These are phyloP conservation scores for Aspergillus sp. DNA, from an alignment of 2,329 filamentous ascomycete species.

Conservation along the genomic window DNA sequence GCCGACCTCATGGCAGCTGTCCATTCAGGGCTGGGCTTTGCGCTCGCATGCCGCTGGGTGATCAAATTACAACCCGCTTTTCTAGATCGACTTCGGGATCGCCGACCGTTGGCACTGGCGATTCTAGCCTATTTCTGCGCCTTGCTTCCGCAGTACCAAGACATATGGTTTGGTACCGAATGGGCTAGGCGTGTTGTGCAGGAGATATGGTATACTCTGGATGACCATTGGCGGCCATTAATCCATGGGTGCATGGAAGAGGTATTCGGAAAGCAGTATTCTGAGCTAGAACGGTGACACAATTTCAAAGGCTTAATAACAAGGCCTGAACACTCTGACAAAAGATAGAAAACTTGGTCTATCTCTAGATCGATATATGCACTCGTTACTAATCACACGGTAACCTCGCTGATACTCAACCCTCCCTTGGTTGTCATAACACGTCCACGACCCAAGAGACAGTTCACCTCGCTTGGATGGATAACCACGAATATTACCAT, in stretches of 20 bases:
- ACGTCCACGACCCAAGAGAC: conserved; percentile 18
- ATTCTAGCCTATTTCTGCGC: conserved; percentile 61
- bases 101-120: conserved; percentile 51
- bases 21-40: conserved; percentile 52
- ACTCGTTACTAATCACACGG: conserved; percentile 3
- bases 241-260: conserved; percentile 31
- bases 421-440: conserved; percentile 20
- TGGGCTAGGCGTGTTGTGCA: conserved; percentile 66
- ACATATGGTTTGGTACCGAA: conserved; percentile 67
- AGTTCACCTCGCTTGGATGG: conserved; percentile 26
- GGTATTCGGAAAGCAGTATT: conserved; percentile 28
- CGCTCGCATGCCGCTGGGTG: conserved; percentile 37
- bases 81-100: conserved; percentile 38
- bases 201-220: conserved; percentile 49
- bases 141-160: conserved; percentile 57
- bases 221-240: conserved; percentile 31
- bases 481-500: conserved; percentile 23
- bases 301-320: neutral
- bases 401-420: conserved; percentile 16
- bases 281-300: neutral
- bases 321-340: neutral
- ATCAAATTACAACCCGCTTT: conserved; percentile 35
- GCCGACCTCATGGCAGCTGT: conserved; percentile 27
- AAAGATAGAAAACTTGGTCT: neutral
- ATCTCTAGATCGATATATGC: neutral